A percentile compares a stretch with the other conserved stretches of the same genome.
These are phyloP conservation scores for Mycosphaerella sp. DNA, from an alignment of 2,329 filamentous ascomycete genomes.

Conservation along the genomic window DNA sequence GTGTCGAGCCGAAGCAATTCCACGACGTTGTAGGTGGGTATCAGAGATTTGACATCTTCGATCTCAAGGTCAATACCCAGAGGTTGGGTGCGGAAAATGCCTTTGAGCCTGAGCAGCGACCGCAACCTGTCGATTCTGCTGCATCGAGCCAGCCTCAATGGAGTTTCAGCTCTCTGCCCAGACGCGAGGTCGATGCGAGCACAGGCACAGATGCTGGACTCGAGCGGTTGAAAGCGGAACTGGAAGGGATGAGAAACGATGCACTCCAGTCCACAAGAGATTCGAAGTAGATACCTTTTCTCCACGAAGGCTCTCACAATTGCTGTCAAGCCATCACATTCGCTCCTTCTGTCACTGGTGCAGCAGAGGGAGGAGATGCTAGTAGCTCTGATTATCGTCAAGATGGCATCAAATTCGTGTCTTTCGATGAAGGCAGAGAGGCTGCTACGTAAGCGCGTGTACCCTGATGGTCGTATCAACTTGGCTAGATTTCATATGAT, in stretches of 20 bases:
- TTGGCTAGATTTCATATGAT: no score
- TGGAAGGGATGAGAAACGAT: conserved; percentile 9
- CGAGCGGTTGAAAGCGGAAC: conserved; percentile 1
- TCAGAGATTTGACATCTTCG: conserved; percentile 51
- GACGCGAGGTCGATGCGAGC: neutral
- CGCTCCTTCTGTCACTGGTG: no score
- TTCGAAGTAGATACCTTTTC: neutral
- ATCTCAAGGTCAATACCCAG: conserved; percentile 44
- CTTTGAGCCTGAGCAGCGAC: neutral
- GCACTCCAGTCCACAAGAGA: neutral
- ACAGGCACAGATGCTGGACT: conserved; percentile 4
- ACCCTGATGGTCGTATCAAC: no score
- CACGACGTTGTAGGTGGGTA: conserved; percentile 53
- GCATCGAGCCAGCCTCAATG: neutral
- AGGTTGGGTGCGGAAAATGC: conserved; percentile 26
- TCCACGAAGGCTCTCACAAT: no score
- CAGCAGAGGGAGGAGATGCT: no score
- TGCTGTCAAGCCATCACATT: no score
- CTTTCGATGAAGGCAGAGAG: no score
- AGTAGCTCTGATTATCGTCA: no score
- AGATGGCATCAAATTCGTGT: no score
- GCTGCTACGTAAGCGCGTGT: no score
- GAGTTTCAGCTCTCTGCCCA: neutral
- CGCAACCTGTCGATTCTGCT: neutral
- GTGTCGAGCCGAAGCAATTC: conserved; percentile 53